Conservation (phyloP, 257 asterid genomes). For the Sherardia arvensis region DNA sequence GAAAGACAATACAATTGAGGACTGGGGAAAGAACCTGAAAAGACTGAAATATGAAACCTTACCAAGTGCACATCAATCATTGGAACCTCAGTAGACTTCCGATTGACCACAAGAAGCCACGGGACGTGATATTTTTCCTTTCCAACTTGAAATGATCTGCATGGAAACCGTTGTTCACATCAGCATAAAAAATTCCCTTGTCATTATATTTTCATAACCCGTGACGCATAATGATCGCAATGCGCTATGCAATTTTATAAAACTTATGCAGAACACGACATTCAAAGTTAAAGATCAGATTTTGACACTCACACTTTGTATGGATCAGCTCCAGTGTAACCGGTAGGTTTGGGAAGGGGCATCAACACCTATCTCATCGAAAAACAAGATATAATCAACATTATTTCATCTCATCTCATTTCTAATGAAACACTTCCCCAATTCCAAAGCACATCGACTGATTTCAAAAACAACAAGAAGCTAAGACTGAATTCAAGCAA, state of each 20-base stretch:
- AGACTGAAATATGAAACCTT: conserved; percentile 16
- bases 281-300: conserved; percentile 8
- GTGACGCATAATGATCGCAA: neutral
- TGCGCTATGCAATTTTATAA: neutral
- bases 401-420: neutral
- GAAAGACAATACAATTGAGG: neutral
- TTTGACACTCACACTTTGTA: conserved; percentile 60
- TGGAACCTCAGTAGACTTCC: conserved; percentile 89
- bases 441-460: neutral
- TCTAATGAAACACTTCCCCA: neutral
- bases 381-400: conserved; percentile 4
- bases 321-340: conserved; percentile 94
- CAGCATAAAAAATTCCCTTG: neutral
- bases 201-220: neutral
- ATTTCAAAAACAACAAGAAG: neutral
- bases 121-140: conserved; percentile 79
- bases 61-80: conserved; percentile 89
- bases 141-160: conserved; percentile 98
- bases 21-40: neutral
- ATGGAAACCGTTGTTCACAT: conserved; percentile 11
- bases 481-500: neutral
- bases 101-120: conserved; percentile 82
- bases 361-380: conserved; percentile 47
- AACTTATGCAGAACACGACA: neutral
- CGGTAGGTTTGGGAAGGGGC: conserved; percentile 85